A percentile compares a stretch with the other conserved stretches of the same genome.
Conservation (phyloP, 768 basidiomycete genomes). For the Paxillus ammoniavirescens region DNA sequence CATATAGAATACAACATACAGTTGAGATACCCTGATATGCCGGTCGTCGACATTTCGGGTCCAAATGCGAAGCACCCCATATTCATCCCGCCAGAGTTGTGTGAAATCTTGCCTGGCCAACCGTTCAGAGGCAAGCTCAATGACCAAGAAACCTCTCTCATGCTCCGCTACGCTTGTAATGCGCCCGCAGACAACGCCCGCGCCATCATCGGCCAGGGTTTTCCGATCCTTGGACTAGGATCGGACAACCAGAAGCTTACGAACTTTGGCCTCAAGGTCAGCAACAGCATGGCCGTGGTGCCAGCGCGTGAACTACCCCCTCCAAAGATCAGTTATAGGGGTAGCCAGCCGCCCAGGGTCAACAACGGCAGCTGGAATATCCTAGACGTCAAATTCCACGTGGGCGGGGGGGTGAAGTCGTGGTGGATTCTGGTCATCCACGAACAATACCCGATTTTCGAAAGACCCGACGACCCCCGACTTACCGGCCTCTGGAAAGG, state of each 20-base stretch:
- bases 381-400: conserved; percentile 64
- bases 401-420: conserved; percentile 45
- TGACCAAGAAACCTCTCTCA: conserved; percentile 60
- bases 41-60: conserved; percentile 54
- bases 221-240: conserved; percentile 52
- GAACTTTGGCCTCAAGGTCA: conserved; percentile 61
- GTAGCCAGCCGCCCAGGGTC: conserved; percentile 41
- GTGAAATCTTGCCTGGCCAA: conserved; percentile 58
- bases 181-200: conserved; percentile 58
- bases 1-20: conserved; percentile 57
- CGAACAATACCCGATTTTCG: conserved; percentile 43
- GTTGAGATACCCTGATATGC: conserved; percentile 49
- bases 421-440: conserved; percentile 71
- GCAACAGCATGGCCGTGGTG: conserved; percentile 55
- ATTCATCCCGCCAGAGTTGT: conserved; percentile 68
- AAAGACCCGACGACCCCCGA: conserved; percentile 29
- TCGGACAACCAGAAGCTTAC: conserved; percentile 37
- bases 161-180: conserved; percentile 71
- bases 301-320: conserved; percentile 64
- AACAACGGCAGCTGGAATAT: conserved; percentile 77
- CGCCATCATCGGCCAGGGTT: conserved; percentile 56
- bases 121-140: conserved; percentile 60
- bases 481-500: conserved; percentile 45
- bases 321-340: conserved; percentile 56
- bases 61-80: conserved; percentile 26